Conservation (phyloP, 495 filamentous ascomycete genomes). For the Elaphomyces granulatus region DNA sequence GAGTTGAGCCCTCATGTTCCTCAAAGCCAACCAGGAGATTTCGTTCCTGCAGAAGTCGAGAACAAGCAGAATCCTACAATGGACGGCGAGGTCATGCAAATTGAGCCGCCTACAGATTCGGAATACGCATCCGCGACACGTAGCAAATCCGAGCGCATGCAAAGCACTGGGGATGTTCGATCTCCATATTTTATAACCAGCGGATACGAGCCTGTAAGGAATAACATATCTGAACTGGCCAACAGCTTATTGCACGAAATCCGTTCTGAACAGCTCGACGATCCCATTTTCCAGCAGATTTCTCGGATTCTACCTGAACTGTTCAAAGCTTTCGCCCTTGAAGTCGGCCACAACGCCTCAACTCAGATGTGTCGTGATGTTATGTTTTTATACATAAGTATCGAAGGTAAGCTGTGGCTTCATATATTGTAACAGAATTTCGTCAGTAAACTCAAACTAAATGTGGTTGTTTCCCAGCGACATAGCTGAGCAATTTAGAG, state of each 20-base stretch:
- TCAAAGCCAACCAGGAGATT: no score
- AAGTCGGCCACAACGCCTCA: not conserved
- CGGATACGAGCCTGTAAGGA: no score
- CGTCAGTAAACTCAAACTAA: not conserved
- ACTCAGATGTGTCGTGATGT: conserved; percentile 4
- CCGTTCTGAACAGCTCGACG: not conserved
- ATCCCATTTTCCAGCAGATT: not conserved
- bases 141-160: no score
- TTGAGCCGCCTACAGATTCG: no score
- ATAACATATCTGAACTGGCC: not conserved
- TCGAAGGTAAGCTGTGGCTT: conserved; percentile 2
- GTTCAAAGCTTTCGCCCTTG: conserved; percentile 4
- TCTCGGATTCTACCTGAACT: conserved; percentile 4
- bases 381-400: conserved; percentile 9
- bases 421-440: not conserved
- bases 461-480: no score
- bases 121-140: no score
- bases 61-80: no score
- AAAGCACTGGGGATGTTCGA: no score
- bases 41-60: no score
- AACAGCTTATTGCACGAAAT: not conserved
- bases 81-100: no score
- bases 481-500: not conserved
- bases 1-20: no score
- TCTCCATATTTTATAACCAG: no score